phyloP scores from a whole-genome alignment of 768 basidiomycete species.

The Boletellus emodensis region DNA sequence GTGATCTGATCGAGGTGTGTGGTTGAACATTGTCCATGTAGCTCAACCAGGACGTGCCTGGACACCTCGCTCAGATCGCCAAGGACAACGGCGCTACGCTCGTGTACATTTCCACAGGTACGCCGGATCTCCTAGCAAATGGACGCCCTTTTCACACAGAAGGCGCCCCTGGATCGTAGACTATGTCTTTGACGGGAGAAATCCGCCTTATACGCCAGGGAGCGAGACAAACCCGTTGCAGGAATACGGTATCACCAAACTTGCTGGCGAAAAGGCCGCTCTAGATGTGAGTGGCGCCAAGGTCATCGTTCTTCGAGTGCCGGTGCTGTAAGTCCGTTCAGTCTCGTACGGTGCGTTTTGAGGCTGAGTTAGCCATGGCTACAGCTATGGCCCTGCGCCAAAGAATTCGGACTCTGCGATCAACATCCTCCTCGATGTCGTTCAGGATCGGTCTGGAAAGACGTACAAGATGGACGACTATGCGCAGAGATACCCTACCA shows the following conservation, averaged over 20 bases:
- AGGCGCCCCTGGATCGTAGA: slow-evolving; percentile 41
- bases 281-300: slow-evolving; percentile 55
- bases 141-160: slow-evolving; percentile 3
- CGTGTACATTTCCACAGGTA: slow-evolving; percentile 90
- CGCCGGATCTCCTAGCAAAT: not conserved
- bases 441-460: slow-evolving; percentile 83
- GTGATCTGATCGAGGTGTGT: not conserved
- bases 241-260: slow-evolving; percentile 82
- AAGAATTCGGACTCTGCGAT: slow-evolving; percentile 86
- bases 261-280: slow-evolving; percentile 80
- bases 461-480: slow-evolving; percentile 94
- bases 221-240: slow-evolving; percentile 80
- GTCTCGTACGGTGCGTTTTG: not conserved
- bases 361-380: slow-evolving; percentile 1
- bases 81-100: slow-evolving; percentile 60
- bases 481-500: slow-evolving; percentile 90
- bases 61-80: slow-evolving; percentile 64
- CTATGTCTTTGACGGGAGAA: slow-evolving; percentile 94
- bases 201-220: slow-evolving; percentile 80
- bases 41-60: slow-evolving; percentile 81
- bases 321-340: slow-evolving; percentile 63
- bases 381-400: slow-evolving; percentile 81
- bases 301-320: slow-evolving; percentile 76
- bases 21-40: slow-evolving; percentile 26
- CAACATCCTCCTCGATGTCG: slow-evolving; percentile 84